Evolutionary conservation across 495 filamentous ascomycete species (phyloP).

Genomic region (Podospora sp.): DNA sequence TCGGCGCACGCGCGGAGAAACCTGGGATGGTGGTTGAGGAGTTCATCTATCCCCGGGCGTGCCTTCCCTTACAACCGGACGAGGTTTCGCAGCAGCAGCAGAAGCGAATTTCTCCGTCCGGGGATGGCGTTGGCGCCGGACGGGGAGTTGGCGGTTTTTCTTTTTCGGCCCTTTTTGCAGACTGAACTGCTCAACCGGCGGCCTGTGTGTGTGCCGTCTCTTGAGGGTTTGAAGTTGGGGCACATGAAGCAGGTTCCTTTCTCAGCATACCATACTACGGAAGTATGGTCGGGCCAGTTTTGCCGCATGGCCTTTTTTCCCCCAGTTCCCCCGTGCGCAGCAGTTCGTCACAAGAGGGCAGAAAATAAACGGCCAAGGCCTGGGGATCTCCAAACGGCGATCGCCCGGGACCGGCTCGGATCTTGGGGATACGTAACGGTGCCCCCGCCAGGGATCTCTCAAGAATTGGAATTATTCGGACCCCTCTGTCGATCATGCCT

Average conservation of each 20-base stretch:
- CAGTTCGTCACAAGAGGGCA: not conserved
- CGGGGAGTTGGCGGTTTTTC: not conserved
- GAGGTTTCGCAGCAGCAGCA: not conserved
- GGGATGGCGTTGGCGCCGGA: not conserved
- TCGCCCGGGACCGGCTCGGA: conserved; percentile 15
- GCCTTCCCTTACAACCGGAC: not conserved
- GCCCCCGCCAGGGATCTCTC: not conserved
- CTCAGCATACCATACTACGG: too few species aligned
- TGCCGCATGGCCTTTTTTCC: not conserved
- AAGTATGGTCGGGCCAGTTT: not conserved
- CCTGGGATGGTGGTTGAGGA: not conserved
- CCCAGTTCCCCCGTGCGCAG: not conserved
- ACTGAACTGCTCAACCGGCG: not conserved
- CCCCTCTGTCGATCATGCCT: too few species aligned
- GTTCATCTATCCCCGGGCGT: not conserved
- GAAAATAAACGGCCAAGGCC: not conserved
- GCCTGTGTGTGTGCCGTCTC: not conserved
- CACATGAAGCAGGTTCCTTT: not conserved
- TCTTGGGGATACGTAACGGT: conserved; percentile 2
- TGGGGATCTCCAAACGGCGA: conserved; percentile 6
- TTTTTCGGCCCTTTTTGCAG: conserved; percentile 14
- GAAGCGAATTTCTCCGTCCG: not conserved
- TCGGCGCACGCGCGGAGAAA: not conserved
- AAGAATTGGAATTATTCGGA: not conserved
- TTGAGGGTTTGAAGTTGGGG: not conserved